phyloP scores from a whole-genome alignment of 1,284 basidiomycete species.

The Veloboletus limbatus region DNA sequence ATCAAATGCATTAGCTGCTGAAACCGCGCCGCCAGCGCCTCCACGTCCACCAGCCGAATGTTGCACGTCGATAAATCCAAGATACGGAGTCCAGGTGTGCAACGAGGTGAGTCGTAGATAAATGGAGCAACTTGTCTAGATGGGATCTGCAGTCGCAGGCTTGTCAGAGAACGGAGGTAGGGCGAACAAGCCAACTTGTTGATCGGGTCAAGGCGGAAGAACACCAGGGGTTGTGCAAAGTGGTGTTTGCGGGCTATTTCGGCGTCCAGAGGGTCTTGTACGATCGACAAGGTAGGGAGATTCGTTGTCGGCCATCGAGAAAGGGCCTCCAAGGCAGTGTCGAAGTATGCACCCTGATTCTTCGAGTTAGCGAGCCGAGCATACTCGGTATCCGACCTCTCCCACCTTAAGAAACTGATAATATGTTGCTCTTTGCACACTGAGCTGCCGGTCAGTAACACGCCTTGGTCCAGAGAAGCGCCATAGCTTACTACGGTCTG shows the following conservation, averaged over 20 bases:
- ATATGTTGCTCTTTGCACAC: slow-evolving; percentile 65
- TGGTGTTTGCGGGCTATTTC: slow-evolving; percentile 30
- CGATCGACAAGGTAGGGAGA: slow-evolving; percentile 53
- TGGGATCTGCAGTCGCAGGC: slow-evolving; percentile 60
- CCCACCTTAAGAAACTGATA: slow-evolving; percentile 62
- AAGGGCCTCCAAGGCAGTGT: slow-evolving; percentile 52
- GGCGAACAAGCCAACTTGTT: slow-evolving; percentile 46
- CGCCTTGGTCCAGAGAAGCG: not conserved
- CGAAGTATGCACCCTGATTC: slow-evolving; percentile 66
- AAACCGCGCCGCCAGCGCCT: slow-evolving; percentile 47
- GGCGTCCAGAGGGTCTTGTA: slow-evolving; percentile 59
- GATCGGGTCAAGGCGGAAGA: slow-evolving; percentile 59
- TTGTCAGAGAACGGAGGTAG: slow-evolving; percentile 39
- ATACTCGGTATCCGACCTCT: not conserved
- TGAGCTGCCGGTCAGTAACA: slow-evolving; percentile 26
- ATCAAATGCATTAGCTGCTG: slow-evolving; percentile 47
- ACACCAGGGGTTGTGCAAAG: slow-evolving; percentile 75
- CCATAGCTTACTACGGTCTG: slow-evolving; percentile 59
- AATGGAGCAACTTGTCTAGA: slow-evolving; percentile 49
- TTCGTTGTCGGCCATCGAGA: slow-evolving; percentile 52
- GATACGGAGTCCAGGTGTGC: slow-evolving; percentile 42
- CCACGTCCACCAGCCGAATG: slow-evolving; percentile 47
- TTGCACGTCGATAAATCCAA: slow-evolving; percentile 63
- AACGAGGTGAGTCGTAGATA: slow-evolving; percentile 34
- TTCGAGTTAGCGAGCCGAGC: slow-evolving; percentile 3